These are phyloP conservation scores for Apophysomyces ossiformis DNA, from an alignment of 371 early-diverging fungal genomes.

Conservation along the genomic window DNA sequence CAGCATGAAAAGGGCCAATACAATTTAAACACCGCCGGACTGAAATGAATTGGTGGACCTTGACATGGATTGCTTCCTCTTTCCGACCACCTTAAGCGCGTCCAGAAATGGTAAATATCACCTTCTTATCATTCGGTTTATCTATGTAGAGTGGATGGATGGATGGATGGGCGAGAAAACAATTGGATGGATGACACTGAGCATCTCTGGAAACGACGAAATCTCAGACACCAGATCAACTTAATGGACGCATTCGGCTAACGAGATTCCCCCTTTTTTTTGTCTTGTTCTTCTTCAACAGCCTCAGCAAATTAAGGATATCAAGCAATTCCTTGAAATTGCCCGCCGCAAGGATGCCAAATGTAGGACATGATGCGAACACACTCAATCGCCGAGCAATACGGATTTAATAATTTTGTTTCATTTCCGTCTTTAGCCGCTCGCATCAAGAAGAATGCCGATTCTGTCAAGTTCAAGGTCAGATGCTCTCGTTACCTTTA, in stretches of 20 bases:
- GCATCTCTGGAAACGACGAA: background rate
- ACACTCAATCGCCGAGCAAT: no score
- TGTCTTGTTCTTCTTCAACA: constrained; percentile 29
- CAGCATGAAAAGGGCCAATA: background rate
- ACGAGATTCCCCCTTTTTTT: background rate
- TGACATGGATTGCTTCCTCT: background rate
- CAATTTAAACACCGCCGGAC: constrained; percentile 1
- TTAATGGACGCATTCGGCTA: background rate
- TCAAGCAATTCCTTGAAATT: constrained; percentile 97
- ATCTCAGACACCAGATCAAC: background rate
- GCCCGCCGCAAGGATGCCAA: constrained; percentile 96
- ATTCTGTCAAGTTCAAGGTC: constrained; percentile 98
- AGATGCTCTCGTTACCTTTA: constrained; percentile 97
- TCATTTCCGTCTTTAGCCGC: constrained; percentile 58
- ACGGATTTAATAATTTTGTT: no score
- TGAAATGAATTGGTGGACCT: background rate
- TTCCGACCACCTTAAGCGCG: constrained; percentile 11
- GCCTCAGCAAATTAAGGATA: constrained; percentile 98
- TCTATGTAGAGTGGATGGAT: constrained; percentile 24
- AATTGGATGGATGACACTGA: background rate
- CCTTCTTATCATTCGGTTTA: background rate
- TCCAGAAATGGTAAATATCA: constrained; percentile 11
- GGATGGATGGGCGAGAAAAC: constrained; percentile 16
- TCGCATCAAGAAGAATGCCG: constrained; percentile 97
- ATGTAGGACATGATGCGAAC: constrained; percentile 50